These are phyloP conservation scores for Ephemerocybe angulata DNA, from an alignment of 768 basidiomycete species.

Conservation along the genomic window DNA sequence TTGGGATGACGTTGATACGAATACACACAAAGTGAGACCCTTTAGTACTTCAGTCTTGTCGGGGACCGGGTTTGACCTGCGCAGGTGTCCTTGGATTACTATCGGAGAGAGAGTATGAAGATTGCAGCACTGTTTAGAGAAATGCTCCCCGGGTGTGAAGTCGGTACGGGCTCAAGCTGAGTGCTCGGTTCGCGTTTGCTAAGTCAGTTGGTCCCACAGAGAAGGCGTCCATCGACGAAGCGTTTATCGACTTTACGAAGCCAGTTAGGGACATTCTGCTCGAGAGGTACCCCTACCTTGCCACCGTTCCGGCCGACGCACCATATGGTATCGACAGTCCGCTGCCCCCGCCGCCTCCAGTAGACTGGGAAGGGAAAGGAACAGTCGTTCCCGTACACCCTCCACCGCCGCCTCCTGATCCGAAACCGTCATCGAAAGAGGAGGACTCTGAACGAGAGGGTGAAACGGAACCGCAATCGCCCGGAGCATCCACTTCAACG, in stretches of 20 bases:
- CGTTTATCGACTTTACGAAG: conserved; percentile 87
- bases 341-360: conserved; percentile 66
- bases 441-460: background rate
- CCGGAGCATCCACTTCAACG: no score
- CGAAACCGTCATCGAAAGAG: conserved; percentile 3
- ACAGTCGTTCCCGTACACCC: conserved; percentile 57
- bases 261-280: conserved; percentile 76
- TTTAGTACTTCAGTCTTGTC: background rate
- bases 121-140: conserved; percentile 83
- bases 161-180: conserved; percentile 48
- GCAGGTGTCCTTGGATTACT: conserved; percentile 90
- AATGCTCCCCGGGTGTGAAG: conserved; percentile 70
- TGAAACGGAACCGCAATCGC: no score
- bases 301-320: conserved; percentile 62
- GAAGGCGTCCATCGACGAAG: conserved; percentile 97
- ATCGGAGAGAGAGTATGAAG: conserved; percentile 86
- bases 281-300: conserved; percentile 72
- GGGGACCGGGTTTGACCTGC: background rate
- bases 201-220: conserved; percentile 43
- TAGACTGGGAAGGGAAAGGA: conserved; percentile 60
- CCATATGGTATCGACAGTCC: conserved; percentile 71
- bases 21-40: conserved; percentile 90
- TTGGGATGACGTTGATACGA: conserved; percentile 84
- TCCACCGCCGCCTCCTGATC: conserved; percentile 16
- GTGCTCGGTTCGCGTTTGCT: background rate